These are phyloP conservation scores for Neopestalotiopsis clavispora DNA, from an alignment of 2,329 filamentous ascomycete genomes.

Conservation along the genomic window DNA sequence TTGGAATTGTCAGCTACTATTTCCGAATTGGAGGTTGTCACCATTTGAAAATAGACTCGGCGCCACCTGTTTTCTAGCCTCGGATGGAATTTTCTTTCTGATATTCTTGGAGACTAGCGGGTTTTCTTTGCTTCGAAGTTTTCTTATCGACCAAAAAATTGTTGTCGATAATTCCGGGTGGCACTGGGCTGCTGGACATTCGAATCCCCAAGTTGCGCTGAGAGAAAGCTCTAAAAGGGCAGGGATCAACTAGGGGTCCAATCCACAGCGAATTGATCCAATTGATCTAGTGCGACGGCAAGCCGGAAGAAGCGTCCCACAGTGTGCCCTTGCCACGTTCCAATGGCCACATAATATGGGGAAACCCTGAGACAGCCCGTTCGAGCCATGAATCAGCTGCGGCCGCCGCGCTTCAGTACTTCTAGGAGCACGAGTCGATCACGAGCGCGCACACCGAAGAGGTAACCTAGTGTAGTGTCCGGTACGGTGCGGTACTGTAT, in stretches of 20 bases:
- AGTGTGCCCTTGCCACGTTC: neutral
- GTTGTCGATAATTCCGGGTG: neutral
- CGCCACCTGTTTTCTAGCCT: neutral
- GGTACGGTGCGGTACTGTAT: too few species aligned
- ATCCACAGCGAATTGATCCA: neutral
- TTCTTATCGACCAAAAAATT: neutral
- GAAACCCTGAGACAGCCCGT: neutral
- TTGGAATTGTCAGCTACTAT: too few species aligned
- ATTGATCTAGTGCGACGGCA: neutral
- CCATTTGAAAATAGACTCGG: neutral
- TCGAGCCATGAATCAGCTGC: neutral
- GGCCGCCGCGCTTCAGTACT: neutral
- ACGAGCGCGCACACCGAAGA: neutral
- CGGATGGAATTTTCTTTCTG: neutral
- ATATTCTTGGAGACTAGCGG: neutral
- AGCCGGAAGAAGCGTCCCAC: neutral
- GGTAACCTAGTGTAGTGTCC: neutral
- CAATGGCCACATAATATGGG: neutral
- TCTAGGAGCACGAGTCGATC: neutral
- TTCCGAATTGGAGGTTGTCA: neutral
- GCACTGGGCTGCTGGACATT: neutral
- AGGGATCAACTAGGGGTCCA: constrained; percentile 8
- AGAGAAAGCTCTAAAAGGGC: neutral
- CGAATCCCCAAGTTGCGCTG: neutral
- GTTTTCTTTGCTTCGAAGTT: neutral